phyloP scores from a whole-genome alignment of 352 stramenopile species.

The Nothophytophthora sp. region DNA sequence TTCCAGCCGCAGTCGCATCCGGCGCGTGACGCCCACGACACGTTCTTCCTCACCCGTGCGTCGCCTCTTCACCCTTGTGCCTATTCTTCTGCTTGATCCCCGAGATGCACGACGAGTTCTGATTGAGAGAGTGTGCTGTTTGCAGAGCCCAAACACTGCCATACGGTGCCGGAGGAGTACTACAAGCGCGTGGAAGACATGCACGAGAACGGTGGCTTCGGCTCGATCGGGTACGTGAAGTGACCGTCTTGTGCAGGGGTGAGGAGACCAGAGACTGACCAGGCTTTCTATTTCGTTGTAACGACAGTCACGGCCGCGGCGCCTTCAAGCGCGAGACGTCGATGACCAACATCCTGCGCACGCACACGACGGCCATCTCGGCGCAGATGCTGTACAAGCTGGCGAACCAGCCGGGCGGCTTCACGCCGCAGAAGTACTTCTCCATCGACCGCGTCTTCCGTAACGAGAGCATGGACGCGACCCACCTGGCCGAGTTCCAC shows the following conservation, averaged over 20 bases:
- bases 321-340: conserved; percentile 95
- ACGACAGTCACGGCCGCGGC: conserved; percentile 62
- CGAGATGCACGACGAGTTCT: too few species aligned
- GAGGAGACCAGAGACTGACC: background rate
- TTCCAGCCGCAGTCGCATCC: conserved; percentile 99
- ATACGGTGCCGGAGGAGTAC: conserved; percentile 97
- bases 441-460: conserved; percentile 99
- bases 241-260: conserved; percentile 22
- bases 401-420: conserved; percentile 93
- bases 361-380: conserved; percentile 99
- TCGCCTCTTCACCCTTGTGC: background rate
- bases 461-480: conserved; percentile 99
- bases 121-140: conserved; percentile 1
- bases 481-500: conserved; percentile 99
- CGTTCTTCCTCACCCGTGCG: conserved; percentile 98
- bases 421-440: conserved; percentile 98
- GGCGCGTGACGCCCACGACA: conserved; percentile 99
- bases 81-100: background rate
- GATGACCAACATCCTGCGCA: conserved; percentile 99
- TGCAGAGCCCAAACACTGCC: conserved; percentile 68
- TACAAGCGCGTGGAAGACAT: conserved; percentile 98
- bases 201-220: conserved; percentile 97
- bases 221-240: conserved; percentile 94
- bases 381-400: conserved; percentile 99
- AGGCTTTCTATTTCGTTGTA: background rate